Percentiles rank a stretch among this genome's conserved stretches.
These are phyloP conservation scores for Thalassiosira gravida DNA, from an alignment of 352 stramenopile species.

Conservation along the genomic window DNA sequence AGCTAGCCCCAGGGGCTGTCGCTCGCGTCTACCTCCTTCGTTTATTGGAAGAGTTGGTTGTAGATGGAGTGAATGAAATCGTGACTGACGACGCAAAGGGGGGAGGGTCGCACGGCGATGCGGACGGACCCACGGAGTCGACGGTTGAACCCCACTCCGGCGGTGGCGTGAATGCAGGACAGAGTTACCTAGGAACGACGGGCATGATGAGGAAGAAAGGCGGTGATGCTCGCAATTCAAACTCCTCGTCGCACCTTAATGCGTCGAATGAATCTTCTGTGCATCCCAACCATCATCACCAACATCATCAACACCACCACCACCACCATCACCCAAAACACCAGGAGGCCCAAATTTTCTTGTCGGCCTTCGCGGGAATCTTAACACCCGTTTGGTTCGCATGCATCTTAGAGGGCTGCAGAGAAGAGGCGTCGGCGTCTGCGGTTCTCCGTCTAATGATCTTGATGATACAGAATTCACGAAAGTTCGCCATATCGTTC, in stretches of 20 bases:
- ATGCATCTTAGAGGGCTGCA: conserved; percentile 84
- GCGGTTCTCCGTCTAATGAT: conserved; percentile 84
- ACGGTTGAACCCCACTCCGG: conserved; percentile 73
- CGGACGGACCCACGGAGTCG: conserved; percentile 43
- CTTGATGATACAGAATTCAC: conserved; percentile 85
- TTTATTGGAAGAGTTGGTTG: conserved; percentile 85
- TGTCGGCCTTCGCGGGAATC: conserved; percentile 82
- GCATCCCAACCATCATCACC: no score
- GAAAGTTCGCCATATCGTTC: conserved; percentile 79
- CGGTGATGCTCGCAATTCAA: no score
- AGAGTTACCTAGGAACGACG: conserved; percentile 69
- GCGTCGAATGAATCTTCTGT: not conserved
- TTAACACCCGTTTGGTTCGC: conserved; percentile 87
- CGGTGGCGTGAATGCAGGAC: conserved; percentile 67
- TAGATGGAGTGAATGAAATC: conserved; percentile 87
- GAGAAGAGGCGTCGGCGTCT: conserved; percentile 82
- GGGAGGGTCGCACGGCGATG: conserved; percentile 23
- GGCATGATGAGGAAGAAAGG: conserved; percentile 36
- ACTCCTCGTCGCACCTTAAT: conserved; percentile 5
- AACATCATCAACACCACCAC: no score
- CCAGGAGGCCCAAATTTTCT: conserved; percentile 83
- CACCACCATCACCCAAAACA: conserved; percentile 75
- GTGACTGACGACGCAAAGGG: conserved; percentile 64
- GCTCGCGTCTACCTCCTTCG: conserved; percentile 84
- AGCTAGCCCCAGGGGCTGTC: conserved; percentile 71